These are phyloP conservation scores for Coemansia sp. DNA, from an alignment of 192 early-diverging fungal species.

Conservation along the genomic window DNA sequence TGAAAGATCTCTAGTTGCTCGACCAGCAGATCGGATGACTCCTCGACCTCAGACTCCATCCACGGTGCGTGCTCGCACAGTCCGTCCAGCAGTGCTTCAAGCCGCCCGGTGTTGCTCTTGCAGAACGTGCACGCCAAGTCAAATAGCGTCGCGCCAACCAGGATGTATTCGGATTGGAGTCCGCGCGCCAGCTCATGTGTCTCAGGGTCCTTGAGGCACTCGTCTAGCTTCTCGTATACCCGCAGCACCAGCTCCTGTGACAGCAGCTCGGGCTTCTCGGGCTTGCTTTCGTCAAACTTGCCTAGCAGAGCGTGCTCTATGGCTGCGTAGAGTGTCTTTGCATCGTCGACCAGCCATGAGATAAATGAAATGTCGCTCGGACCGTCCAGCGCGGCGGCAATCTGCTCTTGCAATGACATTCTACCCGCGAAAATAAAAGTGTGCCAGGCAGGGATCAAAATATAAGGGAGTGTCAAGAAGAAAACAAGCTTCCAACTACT, in stretches of 20 bases:
- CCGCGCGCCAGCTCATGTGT: slow-evolving; percentile 19
- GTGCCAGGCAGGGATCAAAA: background rate
- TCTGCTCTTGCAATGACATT: slow-evolving; percentile 14
- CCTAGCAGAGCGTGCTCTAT: slow-evolving; percentile 28
- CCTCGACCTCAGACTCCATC: slow-evolving; percentile 53
- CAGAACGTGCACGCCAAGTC: slow-evolving; percentile 55
- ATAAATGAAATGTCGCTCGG: slow-evolving; percentile 36
- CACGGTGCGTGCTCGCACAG: slow-evolving; percentile 52
- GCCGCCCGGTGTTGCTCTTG: slow-evolving; percentile 38
- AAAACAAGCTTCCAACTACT: background rate
- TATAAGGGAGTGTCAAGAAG: background rate
- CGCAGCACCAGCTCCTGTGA: slow-evolving; percentile 22
- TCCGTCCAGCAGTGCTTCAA: slow-evolving; percentile 34
- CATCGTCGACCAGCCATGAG: slow-evolving; percentile 23
- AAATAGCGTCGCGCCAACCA: slow-evolving; percentile 56
- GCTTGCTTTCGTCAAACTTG: slow-evolving; percentile 2
- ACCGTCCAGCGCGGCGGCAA: slow-evolving; percentile 16
- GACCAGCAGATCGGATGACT: slow-evolving; percentile 44
- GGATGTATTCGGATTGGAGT: slow-evolving; percentile 33
- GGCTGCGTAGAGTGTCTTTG: background rate
- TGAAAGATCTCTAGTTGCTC: slow-evolving; percentile 55
- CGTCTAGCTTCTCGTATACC: slow-evolving; percentile 38
- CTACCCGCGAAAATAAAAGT: background rate
- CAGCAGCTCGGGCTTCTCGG: slow-evolving; percentile 3
- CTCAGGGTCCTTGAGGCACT: slow-evolving; percentile 29